Evolutionary conservation across 805 yeast species (phyloP).

Genomic region (Lipomyces yamadae): DNA sequence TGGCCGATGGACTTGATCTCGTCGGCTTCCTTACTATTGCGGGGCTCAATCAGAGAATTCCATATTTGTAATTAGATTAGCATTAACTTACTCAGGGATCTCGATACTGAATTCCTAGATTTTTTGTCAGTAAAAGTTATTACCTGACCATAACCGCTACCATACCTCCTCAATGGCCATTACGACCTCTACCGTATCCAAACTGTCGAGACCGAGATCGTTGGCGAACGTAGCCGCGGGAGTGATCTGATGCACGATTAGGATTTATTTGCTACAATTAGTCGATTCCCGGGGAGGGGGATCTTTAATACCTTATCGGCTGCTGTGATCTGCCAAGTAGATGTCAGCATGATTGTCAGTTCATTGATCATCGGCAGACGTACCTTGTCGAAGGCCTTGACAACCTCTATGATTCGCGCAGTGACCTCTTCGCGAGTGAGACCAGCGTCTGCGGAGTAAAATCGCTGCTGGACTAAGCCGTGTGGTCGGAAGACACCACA

Average conservation of each 20-base stretch:
- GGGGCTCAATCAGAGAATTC: slow-evolving; percentile 24
- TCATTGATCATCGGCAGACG: not conserved
- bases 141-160: not conserved
- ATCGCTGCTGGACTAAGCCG: slow-evolving; percentile 41
- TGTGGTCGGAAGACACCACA: slow-evolving; percentile 20
- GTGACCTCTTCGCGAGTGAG: slow-evolving; percentile 79
- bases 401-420: slow-evolving; percentile 78
- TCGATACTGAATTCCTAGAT: slow-evolving; percentile 66
- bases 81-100: slow-evolving; percentile 63
- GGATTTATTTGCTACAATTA: not conserved
- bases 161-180: slow-evolving; percentile 89
- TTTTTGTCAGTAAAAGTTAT: slow-evolving; percentile 16
- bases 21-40: slow-evolving; percentile 75
- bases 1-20: slow-evolving; percentile 92
- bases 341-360: slow-evolving; percentile 32
- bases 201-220: slow-evolving; percentile 87
- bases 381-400: slow-evolving; percentile 66
- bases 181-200: slow-evolving; percentile 93
- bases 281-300: not conserved
- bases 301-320: slow-evolving; percentile 32
- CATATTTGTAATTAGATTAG: slow-evolving; percentile 1
- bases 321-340: slow-evolving; percentile 34
- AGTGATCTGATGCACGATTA: slow-evolving; percentile 42
- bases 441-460: slow-evolving; percentile 66
- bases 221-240: slow-evolving; percentile 49